Base-by-base conservation (phyloP, 163 green algal genomes). In the Scenedesmus sp. region DNA sequence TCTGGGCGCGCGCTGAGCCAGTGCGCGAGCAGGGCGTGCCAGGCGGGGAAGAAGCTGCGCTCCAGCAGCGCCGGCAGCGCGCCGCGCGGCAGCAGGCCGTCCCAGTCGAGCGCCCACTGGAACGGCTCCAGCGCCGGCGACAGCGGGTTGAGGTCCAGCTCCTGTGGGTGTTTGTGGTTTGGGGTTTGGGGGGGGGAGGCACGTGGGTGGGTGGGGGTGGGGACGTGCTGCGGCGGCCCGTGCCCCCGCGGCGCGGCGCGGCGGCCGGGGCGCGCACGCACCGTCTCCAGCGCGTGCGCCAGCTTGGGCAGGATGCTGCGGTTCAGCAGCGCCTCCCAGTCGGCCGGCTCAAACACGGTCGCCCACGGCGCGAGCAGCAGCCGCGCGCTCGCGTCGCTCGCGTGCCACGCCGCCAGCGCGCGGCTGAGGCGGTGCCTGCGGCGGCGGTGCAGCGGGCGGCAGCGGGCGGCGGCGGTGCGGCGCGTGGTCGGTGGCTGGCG, bases 331-430 rank as follows among this genome's bases (percentile, higher is more conserved):
- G 78, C 54, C 9, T 94, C 93, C 96, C 96, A 99, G 34, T 95
- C 91, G 6, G 75, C 74, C 20, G 77, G 33, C 34, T 90, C 87
- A 84, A 97, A 98, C 64, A 98, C 94, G 36, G 84, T 76, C 58
- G 91, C 85, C 96, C 96, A 99, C 1, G 96, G 96, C 36, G 78
- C 75, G n/a, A 99, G 89, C 54, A 99, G 85, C 79, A 97, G 29
- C 9, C 20, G 51, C 24, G 77, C 77, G 2, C 33, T 63, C 57
- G 28, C 66, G 63, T 93, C 88, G 29, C 48, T 81, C 18, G 96
- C 93, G 84, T 98, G 91, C 95, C 95, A 99, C 7, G 62, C 62
- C 33, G 74, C 67, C 2, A 81, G 60, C 7, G 74, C 74, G 17
- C 60, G 26, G 17, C 26, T 60, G 36, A 81, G 58, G 0, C 53